Evolutionary conservation across 2,329 filamentous ascomycete species (phyloP), one percentile per base, ranked within the genome.

Genomic region (Botrytis medusae): DNA sequence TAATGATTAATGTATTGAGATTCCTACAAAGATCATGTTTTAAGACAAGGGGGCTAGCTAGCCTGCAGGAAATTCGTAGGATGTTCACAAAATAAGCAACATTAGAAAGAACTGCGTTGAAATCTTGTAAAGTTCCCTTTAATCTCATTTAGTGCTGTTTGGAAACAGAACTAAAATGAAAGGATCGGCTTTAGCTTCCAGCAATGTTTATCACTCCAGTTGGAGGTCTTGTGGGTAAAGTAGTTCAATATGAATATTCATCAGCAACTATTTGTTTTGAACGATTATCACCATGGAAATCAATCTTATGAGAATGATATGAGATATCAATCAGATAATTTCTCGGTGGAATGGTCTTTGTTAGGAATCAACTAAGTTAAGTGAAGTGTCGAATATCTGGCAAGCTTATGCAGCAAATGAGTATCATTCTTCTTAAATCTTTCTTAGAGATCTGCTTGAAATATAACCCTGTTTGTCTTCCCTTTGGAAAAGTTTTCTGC

Each of bases 121-220:
- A 12, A 6, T 44, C 1, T 63, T 12, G 9, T 5, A 20, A 16
- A 63, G n/a, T 0, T 0, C 20, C 16, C 3, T n/a, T 10, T 4
- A 16, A 12, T 1, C 51, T 18, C 37, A n/a, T 25, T 9, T n/a
- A n/a, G 22, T 42, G n/a, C 42, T 40, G 8, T 18, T 62, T 4
- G 25, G 18, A 22, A 18, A n/a, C 25, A 14, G 25, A 7, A 14
- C 4, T 61, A 22, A 4, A n/a, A 16, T 40, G 2, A n/a, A 18
- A n/a, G 16, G 25, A 9, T 14, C 0, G 59, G 14, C 12, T 32
- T 34, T 4, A 34, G 29, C 20, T 12, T 59, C 22, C 29, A 9
- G 2, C 0, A 8, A 16, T 40, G 10, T n/a, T 61, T 61, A 7
- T 61, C 9, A n/a, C 22, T 9, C 0, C 2, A 9, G 2, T 32